phyloP scores from a whole-genome alignment of 441 rosid genomes.

The Erysimum pusillum region DNA sequence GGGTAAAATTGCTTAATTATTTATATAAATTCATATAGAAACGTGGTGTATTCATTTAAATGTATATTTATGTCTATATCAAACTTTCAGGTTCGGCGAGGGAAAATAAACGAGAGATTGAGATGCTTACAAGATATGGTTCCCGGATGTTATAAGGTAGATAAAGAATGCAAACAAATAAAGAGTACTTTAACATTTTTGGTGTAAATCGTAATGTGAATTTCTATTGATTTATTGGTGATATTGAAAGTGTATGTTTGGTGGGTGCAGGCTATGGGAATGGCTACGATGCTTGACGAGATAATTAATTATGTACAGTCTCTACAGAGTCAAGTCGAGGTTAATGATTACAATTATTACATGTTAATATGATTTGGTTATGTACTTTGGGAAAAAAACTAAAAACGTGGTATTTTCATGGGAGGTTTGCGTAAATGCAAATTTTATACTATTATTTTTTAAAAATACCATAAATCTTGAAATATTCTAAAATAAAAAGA shows the following conservation, averaged over 20 bases:
- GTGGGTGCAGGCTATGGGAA: slow-evolving; percentile 68
- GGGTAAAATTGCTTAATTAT: slow-evolving; percentile 47
- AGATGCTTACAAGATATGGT: slow-evolving; percentile 71
- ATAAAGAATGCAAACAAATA: background rate
- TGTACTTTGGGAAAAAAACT: background rate
- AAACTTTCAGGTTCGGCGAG: slow-evolving; percentile 66
- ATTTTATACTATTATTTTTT: background rate
- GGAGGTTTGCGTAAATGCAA: background rate
- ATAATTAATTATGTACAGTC: slow-evolving; percentile 75
- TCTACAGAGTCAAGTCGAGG: slow-evolving; percentile 75
- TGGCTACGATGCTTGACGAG: slow-evolving; percentile 78
- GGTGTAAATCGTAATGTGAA: background rate
- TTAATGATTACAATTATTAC: slow-evolving; percentile 7
- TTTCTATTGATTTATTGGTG: slow-evolving; percentile 1
- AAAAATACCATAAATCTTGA: background rate
- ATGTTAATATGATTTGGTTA: background rate
- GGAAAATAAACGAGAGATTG: slow-evolving; percentile 80
- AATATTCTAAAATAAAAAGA: background rate
- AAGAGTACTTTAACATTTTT: background rate
- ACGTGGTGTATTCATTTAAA: background rate
- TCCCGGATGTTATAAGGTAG: slow-evolving; percentile 76
- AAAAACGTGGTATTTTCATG: background rate
- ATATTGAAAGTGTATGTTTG: background rate
- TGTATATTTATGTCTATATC: background rate
- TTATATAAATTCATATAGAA: background rate